phyloP scores from a whole-genome alignment of 208 protist species.

The Trypanosoma lewisi region DNA sequence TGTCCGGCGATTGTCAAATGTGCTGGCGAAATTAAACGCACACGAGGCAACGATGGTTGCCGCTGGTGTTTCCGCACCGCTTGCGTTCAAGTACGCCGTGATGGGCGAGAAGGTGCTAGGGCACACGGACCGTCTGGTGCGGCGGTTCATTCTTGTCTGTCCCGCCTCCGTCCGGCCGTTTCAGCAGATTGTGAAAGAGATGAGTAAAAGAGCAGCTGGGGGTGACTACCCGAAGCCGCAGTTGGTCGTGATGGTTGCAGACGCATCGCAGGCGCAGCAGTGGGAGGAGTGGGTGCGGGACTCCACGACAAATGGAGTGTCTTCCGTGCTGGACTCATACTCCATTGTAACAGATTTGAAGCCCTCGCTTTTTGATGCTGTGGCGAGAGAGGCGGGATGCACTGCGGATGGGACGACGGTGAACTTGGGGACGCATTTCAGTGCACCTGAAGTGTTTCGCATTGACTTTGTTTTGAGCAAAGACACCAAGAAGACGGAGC shows the following conservation, averaged over 20 bases:
- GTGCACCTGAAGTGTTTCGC: slow-evolving; percentile 56
- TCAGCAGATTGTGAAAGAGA: slow-evolving; percentile 19
- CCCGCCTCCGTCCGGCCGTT: slow-evolving; percentile 36
- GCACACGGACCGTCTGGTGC: slow-evolving; percentile 66
- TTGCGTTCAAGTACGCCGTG: slow-evolving; percentile 72
- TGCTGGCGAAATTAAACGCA: slow-evolving; percentile 64
- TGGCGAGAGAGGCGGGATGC: slow-evolving; percentile 39
- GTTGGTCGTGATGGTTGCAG: slow-evolving; percentile 46
- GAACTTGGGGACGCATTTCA: slow-evolving; percentile 41
- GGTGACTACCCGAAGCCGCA: slow-evolving; percentile 40
- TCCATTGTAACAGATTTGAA: slow-evolving; percentile 35
- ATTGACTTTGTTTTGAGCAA: slow-evolving; percentile 80
- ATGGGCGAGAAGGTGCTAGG: slow-evolving; percentile 71
- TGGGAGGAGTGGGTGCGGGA: slow-evolving; percentile 38
- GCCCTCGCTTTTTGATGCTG: slow-evolving; percentile 49
- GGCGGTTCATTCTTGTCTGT: slow-evolving; percentile 56
- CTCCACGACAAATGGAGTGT: neutral
- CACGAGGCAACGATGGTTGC: slow-evolving; percentile 72
- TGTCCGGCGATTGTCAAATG: slow-evolving; percentile 64
- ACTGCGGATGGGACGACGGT: slow-evolving; percentile 48
- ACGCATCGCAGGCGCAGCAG: slow-evolving; percentile 20
- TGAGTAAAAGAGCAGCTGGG: slow-evolving; percentile 11
- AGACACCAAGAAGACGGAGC: slow-evolving; percentile 69
- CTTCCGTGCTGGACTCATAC: slow-evolving; percentile 12
- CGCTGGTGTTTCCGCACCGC: slow-evolving; percentile 48